A percentile compares a stretch with the other conserved stretches of the same genome.
Conservation (phyloP, 2,329 filamentous ascomycete species). For the Knufia petricola region DNA sequence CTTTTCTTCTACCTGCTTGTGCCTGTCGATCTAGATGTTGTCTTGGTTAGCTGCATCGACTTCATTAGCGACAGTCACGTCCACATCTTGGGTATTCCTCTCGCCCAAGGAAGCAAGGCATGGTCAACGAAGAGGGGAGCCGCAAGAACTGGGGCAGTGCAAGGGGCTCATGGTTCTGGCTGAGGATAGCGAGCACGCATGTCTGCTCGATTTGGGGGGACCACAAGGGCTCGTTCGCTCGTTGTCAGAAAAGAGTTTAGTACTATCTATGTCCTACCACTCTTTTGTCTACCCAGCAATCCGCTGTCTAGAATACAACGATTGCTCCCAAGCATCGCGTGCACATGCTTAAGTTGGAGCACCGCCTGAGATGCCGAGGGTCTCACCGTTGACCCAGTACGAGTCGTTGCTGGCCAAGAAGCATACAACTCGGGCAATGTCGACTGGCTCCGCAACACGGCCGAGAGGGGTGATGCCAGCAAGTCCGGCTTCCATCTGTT, state of each 20-base stretch:
- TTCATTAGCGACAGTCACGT: too few relatives aligned
- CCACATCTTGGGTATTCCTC: too few relatives aligned
- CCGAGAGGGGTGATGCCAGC: slow-evolving; percentile 50
- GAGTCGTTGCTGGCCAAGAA: slow-evolving; percentile 49
- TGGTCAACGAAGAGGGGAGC: too few relatives aligned
- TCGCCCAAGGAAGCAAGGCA: too few relatives aligned
- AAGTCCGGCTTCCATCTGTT: slow-evolving; percentile 47
- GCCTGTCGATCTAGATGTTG: too few relatives aligned
- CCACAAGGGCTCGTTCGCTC: too few relatives aligned
- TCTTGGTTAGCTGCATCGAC: too few relatives aligned
- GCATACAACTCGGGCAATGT: slow-evolving; percentile 50
- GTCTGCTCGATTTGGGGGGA: too few relatives aligned
- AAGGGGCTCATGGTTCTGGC: not conserved
- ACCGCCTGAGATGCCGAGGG: slow-evolving; percentile 8
- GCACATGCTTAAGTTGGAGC: slow-evolving; percentile 8
- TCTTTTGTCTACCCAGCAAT: not conserved
- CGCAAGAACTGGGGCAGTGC: not conserved
- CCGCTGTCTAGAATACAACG: too few relatives aligned
- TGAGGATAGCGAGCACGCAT: not conserved
- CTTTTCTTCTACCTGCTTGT: too few relatives aligned
- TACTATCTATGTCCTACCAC: not conserved
- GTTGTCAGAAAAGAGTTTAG: too few relatives aligned
- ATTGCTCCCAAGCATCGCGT: too few relatives aligned
- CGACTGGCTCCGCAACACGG: slow-evolving; percentile 48
- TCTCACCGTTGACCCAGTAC: slow-evolving; percentile 51